A percentile compares a stretch with the other conserved stretches of the same genome.
Conservation (phyloP, 2,329 filamentous ascomycete genomes). For the Akanthomyces muscarius region DNA sequence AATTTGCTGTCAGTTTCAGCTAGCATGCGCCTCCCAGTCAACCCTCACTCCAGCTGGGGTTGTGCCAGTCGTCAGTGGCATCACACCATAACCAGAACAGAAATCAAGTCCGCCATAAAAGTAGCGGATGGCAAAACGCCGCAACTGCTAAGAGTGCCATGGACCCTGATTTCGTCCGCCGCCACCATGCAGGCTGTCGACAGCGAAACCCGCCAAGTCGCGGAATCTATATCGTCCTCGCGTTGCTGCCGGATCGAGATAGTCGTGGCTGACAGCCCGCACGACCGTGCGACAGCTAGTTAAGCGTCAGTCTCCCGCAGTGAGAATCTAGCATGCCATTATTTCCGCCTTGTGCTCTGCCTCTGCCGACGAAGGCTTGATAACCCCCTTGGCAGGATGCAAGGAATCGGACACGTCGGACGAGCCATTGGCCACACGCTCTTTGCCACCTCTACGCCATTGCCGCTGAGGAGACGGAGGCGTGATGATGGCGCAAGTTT, state of each 20-base stretch:
- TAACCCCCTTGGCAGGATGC: background rate
- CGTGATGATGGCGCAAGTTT: background rate
- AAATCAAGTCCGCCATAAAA: background rate
- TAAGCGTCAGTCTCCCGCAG: background rate
- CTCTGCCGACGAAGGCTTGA: background rate
- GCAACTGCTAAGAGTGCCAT: background rate
- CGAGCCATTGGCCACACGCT: background rate
- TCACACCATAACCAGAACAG: conserved; percentile 2
- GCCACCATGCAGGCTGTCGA: background rate
- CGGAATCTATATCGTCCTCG: conserved; percentile 1
- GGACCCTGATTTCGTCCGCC: background rate
- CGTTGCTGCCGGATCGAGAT: conserved; percentile 5
- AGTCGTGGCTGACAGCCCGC: background rate
- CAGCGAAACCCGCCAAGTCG: background rate
- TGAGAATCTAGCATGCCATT: background rate
- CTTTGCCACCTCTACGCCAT: background rate
- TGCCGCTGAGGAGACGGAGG: background rate
- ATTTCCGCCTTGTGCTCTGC: background rate
- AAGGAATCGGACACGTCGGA: background rate
- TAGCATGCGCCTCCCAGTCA: background rate
- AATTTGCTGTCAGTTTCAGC: background rate
- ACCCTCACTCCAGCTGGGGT: background rate
- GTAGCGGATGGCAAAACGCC: background rate
- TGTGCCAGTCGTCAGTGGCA: background rate
- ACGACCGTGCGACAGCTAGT: background rate